phyloP scores from a whole-genome alignment of 2,329 filamentous ascomycete species.

The Calonectria pseudoreteaudii region DNA sequence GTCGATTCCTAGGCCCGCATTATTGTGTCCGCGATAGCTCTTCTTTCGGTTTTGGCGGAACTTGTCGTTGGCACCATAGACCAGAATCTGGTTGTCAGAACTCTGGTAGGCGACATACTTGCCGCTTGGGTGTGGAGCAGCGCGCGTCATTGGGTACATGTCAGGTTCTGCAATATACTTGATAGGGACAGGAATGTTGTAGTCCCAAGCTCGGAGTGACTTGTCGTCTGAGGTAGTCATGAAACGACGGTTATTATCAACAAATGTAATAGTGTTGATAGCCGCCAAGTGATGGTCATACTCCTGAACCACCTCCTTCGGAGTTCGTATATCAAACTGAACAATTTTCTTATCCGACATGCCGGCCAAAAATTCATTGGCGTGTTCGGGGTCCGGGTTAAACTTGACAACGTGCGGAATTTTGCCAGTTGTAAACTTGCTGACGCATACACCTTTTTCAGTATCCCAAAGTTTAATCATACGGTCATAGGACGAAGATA shows the following conservation, averaged over 20 bases:
- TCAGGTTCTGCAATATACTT: conserved; percentile 98
- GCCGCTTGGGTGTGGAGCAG: conserved; percentile 85
- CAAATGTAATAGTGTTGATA: conserved; percentile 97
- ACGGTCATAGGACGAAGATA: conserved; percentile 92
- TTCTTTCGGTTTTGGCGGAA: conserved; percentile 99
- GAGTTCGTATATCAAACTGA: conserved; percentile 89
- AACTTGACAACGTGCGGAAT: conserved; percentile 96
- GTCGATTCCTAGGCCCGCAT: conserved; percentile 92
- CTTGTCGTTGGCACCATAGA: conserved; percentile 93
- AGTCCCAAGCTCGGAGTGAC: conserved; percentile 96
- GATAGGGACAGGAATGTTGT: conserved; percentile 97
- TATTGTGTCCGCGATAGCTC: conserved; percentile 95
- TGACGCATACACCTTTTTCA: conserved; percentile 89
- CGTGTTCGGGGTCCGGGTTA: conserved; percentile 81
- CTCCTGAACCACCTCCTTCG: conserved; percentile 87
- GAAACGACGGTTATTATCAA: conserved; percentile 93
- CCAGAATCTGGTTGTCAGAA: conserved; percentile 95
- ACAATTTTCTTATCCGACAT: conserved; percentile 99
- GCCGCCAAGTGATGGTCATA: conserved; percentile 99
- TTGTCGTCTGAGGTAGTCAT: conserved; percentile 99
- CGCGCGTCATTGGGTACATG: conserved; percentile 96
- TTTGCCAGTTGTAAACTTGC: conserved; percentile 91
- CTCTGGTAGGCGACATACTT: conserved; percentile 96
- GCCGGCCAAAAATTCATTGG: conserved; percentile 92
- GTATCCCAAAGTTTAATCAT: conserved; percentile 99